Base-by-base conservation (phyloP, 208 protist species). In the Wallacemonas sp. region DNA sequence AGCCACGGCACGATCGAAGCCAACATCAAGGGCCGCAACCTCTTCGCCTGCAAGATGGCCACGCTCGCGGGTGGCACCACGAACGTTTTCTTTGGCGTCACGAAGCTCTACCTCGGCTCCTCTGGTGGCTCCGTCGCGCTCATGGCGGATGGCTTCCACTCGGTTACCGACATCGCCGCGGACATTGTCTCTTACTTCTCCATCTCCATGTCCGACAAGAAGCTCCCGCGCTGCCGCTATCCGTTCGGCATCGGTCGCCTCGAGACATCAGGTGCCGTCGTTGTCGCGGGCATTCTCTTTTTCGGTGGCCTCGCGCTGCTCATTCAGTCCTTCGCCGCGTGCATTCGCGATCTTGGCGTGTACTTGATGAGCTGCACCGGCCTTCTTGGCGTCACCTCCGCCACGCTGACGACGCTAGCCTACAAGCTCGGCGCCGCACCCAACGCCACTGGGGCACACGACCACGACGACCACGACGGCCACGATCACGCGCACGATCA, bases 91-190 rank as follows among this genome's bases (percentile, higher is more conserved):
- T 93, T 96, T 66, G 79, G 81, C 57, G 70, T 74, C 20, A 82
- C 78, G 1, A 96, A 96, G 61, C 62, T 96, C 8, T 91, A 78
- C 65, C 18, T 85, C 26, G 91, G 91, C 52, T 75, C 75, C 7
- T 69, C 84, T 3, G 91, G 91, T 18, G 91, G 91, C 50, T 94
- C 86, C 12, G 87, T 94, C 7, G 91, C 91, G 16, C 80, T 96
- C 39, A 72, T 96, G 31, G 91, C 91, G 23, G 91, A 96, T 65
- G 91, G 91, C 41, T 90, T 94, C 55, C 91, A 96, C 61, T 66
- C 91, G 8, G 61, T 96, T n/a, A 88, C 86, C 8, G 91, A 96
- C 68, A 74, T 96, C 45, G 42, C 92, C 16, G 77, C 91, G 0
- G 91, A 96, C 62, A 70, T 84, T 45, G 76, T 94, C 55, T 96